These are phyloP conservation scores for Penicillium sp. DNA, from an alignment of 2,329 filamentous ascomycete species.

Conservation along the genomic window DNA sequence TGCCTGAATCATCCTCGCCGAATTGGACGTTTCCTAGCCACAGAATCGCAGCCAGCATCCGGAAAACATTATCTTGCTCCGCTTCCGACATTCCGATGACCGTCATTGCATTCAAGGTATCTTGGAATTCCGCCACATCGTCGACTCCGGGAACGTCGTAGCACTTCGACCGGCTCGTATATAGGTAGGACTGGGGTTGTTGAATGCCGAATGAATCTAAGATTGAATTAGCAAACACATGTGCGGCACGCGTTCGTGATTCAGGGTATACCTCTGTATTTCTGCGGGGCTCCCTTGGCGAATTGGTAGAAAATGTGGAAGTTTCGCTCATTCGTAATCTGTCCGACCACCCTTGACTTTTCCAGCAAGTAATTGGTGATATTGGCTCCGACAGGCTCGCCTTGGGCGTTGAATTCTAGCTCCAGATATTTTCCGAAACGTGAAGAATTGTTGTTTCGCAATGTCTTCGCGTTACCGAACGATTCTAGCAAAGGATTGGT, in stretches of 20 bases:
- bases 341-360: slow-evolving; percentile 91
- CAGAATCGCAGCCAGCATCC: slow-evolving; percentile 86
- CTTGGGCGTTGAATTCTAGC: slow-evolving; percentile 89
- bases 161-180: slow-evolving; percentile 93
- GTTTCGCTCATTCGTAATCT: slow-evolving; percentile 94
- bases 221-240: slow-evolving; percentile 20
- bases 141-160: slow-evolving; percentile 94
- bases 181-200: slow-evolving; percentile 87
- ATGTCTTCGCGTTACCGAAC: slow-evolving; percentile 96
- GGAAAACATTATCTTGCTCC: slow-evolving; percentile 96
- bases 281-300: slow-evolving; percentile 87
- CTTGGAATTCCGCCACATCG: slow-evolving; percentile 83
- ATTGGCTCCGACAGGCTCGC: slow-evolving; percentile 93
- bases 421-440: slow-evolving; percentile 98
- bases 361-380: slow-evolving; percentile 98
- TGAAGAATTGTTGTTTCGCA: slow-evolving; percentile 98
- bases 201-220: slow-evolving; percentile 84
- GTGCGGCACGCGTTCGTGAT: neutral
- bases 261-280: slow-evolving; percentile 67
- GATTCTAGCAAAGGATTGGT: slow-evolving; percentile 97
- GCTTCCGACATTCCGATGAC: slow-evolving; percentile 85
- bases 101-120: slow-evolving; percentile 93
- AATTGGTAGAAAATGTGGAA: slow-evolving; percentile 99
- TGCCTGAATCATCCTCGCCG: slow-evolving; percentile 83
- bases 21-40: slow-evolving; percentile 97